phyloP scores from a whole-genome alignment of 2,329 filamentous ascomycete genomes.

The Apiospora marii region DNA sequence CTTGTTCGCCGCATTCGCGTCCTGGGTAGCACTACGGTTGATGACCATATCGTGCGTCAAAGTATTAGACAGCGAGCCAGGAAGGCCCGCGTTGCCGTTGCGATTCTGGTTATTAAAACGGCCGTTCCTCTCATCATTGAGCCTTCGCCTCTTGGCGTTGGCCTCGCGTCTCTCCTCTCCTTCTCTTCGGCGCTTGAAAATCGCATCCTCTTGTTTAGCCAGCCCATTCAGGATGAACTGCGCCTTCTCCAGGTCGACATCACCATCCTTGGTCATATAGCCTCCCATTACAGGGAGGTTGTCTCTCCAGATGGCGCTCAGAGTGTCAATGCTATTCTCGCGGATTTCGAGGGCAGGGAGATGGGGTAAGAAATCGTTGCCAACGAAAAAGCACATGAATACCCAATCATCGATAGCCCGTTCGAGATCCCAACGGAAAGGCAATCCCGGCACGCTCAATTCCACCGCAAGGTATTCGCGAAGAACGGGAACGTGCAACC shows the following conservation, averaged over 20 bases:
- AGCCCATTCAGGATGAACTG: conserved; percentile 89
- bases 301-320: conserved; percentile 97
- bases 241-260: conserved; percentile 84
- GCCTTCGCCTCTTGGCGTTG: conserved; percentile 78
- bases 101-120: conserved; percentile 44
- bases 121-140: conserved; percentile 63
- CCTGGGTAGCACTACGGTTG: conserved; percentile 71
- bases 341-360: conserved; percentile 96
- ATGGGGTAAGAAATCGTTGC: conserved; percentile 98
- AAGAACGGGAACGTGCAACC: conserved; percentile 91
- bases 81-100: conserved; percentile 47
- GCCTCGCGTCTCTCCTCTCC: conserved; percentile 85
- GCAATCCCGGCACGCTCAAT: conserved; percentile 81
- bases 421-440: conserved; percentile 92
- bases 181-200: conserved; percentile 88
- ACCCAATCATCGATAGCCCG: conserved; percentile 97
- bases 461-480: conserved; percentile 94
- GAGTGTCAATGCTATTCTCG: conserved; percentile 94
- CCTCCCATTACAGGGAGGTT: conserved; percentile 92
- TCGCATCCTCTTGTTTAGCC: conserved; percentile 90
- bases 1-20: conserved; percentile 86
- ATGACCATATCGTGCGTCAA: conserved; percentile 90
- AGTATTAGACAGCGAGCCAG: conserved; percentile 60
- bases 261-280: conserved; percentile 94
- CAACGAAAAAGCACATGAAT: conserved; percentile 99